Evolutionary conservation across 2,329 filamentous ascomycete genomes (phyloP), one percentile per base, ranked within the genome.

Genomic region (Diaporthe vaccinii): DNA sequence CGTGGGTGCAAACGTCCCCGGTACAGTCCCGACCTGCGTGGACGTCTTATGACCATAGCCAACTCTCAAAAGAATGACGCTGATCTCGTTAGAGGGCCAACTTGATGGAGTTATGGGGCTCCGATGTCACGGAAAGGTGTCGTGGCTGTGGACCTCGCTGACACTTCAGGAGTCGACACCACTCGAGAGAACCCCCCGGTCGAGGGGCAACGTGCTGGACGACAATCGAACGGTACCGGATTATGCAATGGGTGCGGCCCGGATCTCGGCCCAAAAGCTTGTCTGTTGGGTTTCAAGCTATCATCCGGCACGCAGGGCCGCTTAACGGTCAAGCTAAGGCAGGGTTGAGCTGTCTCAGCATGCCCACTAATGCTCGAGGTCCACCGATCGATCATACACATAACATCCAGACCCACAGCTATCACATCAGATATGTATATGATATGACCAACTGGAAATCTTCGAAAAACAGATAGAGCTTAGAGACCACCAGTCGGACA

Each of bases 251-350:
- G 14, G 14, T 25, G 25, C 44, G 65, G 65, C 28, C 31, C 65
- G 65, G 65, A 39, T 53, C 44, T 68, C 62, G 62, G 62, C 44
- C 31, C 2, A 39, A 67, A 68, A 39, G 62, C 44, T 68, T 68
- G 46, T 68, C 15, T 6, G 8, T 7, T 4, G 28, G 6, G 62
- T 51, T 51, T 51, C 44, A 68, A 53, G 62, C 62, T 36, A 36
- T 10, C 0, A 7, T 9, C 25, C 17, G 4, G n/a, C 15, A 15
- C 39, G 39, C 25, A 7, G 9, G 22, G 28, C 44, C 20, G 10
- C 22, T 34, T 5, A 44, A 41, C 36, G 59, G 39, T 25, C 36
- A 14, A 20, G 59, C 36, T 62, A 44, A 20, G 39, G 36, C 59
- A 44, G n/a, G 59, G 36, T 62, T 25, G 22, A 62, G 58, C n/a